Base-by-base conservation (phyloP, 139 green algal genomes). In the Coelastrella sp. region DNA sequence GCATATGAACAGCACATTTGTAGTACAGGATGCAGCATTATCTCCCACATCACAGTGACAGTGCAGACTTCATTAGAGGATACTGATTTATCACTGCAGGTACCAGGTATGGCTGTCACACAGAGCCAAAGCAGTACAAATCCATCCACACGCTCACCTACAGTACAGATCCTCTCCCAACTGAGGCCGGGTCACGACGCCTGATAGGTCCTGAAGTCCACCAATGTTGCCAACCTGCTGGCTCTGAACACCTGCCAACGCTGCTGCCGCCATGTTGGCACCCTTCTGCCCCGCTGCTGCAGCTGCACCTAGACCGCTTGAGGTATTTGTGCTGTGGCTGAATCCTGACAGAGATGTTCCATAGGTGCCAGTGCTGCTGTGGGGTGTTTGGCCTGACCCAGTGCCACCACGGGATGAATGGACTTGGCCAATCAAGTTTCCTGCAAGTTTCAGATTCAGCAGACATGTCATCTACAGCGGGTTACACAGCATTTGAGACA, bases 111-210 rank as follows among this genome's bases (percentile, higher is more conserved):
- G 35, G 35, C 35, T 49, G 35, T 49, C 35, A 49, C 35, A 49
- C 35, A 49, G 35, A 49, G 35, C 35, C 35, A 49, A 49, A 49
- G 35, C 35, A 49, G 35, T 49, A 49, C 35, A 49, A 49, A 3
- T 5, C 35, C 35, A 49, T 49, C 35, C 35, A 49, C 35, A 49
- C 35, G 35, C 35, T 49, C 35, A 76, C 68, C 68, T 76, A 8
- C 84, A 88, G 20, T 59, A 68, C 66, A 88, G 10, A 7, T 88
- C 68, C 24, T 88, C 84, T 58, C 66, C 84, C 66, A 88, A 19
- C 68, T 88, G 66, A n/a, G 84, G 84, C 68, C 84, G 66, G 9
- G 20, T 74, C 59, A 74, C 81, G 59, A 75, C n/a, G 20, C 59
- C 14, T 17, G 81, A 56, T 8, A 74, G 14, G 20, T 35, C 59